phyloP scores from a whole-genome alignment of 371 early-diverging fungal genomes.

The Saksenaea oblongispora region DNA sequence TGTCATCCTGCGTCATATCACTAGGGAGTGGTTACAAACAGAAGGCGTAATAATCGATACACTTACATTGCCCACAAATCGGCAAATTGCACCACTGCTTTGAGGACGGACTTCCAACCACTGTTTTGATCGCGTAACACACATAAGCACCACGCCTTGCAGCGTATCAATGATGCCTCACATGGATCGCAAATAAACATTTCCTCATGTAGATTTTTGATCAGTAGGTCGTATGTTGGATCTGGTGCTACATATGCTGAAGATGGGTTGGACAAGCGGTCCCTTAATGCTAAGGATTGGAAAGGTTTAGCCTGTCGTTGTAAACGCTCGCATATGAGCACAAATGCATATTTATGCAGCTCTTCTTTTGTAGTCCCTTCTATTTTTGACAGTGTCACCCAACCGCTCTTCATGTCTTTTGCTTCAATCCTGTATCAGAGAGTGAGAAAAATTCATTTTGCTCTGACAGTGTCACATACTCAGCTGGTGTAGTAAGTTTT shows the following conservation, averaged over 20 bases:
- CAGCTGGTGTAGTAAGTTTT: neutral
- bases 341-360: constrained; percentile 17
- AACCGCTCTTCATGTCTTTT: neutral
- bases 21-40: constrained; percentile 8
- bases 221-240: neutral
- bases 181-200: neutral
- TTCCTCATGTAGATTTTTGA: neutral
- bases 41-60: neutral
- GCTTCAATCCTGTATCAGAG: neutral
- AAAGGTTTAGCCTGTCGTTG: neutral
- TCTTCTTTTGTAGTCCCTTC: neutral
- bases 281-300: constrained; percentile 5
- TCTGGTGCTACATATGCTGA: neutral
- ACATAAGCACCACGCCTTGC: constrained; percentile 19
- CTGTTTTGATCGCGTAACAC: constrained; percentile 9
- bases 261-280: neutral
- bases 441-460: neutral
- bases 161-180: neutral
- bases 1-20: constrained; percentile 11
- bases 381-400: neutral
- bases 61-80: constrained; percentile 39
- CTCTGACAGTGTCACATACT: neutral
- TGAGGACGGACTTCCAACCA: constrained; percentile 28
- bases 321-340: constrained; percentile 13
- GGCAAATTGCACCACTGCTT: constrained; percentile 27